Conservation (phyloP, 768 basidiomycete species). For the Mycena indigotica region DNA sequence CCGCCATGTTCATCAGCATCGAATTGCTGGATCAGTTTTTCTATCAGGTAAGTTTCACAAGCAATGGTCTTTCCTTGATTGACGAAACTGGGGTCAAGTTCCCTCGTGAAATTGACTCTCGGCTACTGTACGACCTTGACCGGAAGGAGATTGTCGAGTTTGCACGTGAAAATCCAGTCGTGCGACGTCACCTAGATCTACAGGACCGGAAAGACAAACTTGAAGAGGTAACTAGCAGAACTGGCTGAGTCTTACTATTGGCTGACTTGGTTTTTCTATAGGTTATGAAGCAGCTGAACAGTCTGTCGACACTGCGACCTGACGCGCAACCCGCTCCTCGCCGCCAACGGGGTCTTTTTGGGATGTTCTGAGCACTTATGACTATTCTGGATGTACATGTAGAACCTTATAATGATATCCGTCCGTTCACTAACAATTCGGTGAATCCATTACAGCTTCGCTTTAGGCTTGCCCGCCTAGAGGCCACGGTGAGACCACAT, state of each 20-base stretch:
- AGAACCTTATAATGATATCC: slow-evolving; percentile 17
- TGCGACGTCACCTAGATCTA: slow-evolving; percentile 85
- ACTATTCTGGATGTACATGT: slow-evolving; percentile 11
- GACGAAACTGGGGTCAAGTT: slow-evolving; percentile 47
- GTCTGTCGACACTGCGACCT: slow-evolving; percentile 83
- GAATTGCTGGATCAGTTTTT: slow-evolving; percentile 98
- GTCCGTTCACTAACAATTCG: slow-evolving; percentile 15
- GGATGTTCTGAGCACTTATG: slow-evolving; percentile 57
- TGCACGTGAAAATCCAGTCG: slow-evolving; percentile 92
- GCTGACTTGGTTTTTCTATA: slow-evolving; percentile 29
- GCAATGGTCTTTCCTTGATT: not conserved
- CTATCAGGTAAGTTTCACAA: slow-evolving; percentile 74
- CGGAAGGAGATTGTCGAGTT: slow-evolving; percentile 87
- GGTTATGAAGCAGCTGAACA: slow-evolving; percentile 96
- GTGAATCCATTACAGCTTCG: slow-evolving; percentile 44
- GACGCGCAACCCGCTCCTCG: slow-evolving; percentile 76
- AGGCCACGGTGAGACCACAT: not conserved
- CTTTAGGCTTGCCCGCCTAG: slow-evolving; percentile 47
- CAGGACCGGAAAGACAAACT: slow-evolving; percentile 98
- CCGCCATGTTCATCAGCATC: slow-evolving; percentile 98
- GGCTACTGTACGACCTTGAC: slow-evolving; percentile 91
- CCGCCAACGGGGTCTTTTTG: slow-evolving; percentile 78
- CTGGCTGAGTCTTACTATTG: not conserved
- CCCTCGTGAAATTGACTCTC: slow-evolving; percentile 95
- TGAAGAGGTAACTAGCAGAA: slow-evolving; percentile 67